phyloP scores from a whole-genome alignment of 2,329 filamentous ascomycete genomes.

The Acephala macrosclerotiorum region DNA sequence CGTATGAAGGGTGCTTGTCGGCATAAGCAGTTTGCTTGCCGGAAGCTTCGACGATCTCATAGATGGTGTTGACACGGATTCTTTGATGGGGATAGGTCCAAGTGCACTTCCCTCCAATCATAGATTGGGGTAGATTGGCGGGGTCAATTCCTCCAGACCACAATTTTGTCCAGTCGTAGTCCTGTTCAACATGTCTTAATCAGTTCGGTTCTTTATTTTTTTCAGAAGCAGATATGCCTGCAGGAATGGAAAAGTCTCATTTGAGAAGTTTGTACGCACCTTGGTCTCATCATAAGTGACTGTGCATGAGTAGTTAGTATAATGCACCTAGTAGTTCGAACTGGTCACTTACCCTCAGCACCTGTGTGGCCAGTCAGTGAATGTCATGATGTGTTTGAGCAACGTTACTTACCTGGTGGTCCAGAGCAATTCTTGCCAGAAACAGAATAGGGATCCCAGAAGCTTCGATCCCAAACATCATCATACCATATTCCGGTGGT shows the following conservation, averaged over 20 bases:
- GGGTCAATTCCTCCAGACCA: conserved; percentile 23
- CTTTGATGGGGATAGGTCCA: conserved; percentile 40
- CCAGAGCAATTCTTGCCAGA: conserved; percentile 36
- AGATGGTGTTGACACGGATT: conserved; percentile 43
- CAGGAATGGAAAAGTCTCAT: too few species aligned
- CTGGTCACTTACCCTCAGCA: conserved; percentile 35
- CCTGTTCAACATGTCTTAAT: background rate
- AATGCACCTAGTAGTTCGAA: background rate
- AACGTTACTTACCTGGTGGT: conserved; percentile 25
- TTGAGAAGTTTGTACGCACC: too few species aligned
- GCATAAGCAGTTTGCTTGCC: conserved; percentile 42
- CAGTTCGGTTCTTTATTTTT: conserved; percentile 1
- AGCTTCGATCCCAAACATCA: conserved; percentile 39
- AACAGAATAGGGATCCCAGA: conserved; percentile 30
- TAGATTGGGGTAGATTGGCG: conserved; percentile 19
- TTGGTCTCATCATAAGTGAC: conserved; percentile 39
- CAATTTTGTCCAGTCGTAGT: conserved; percentile 33
- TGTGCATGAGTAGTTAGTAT: conserved; percentile 14
- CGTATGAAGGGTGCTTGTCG: conserved; percentile 45
- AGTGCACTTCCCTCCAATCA: conserved; percentile 34
- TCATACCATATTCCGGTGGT: conserved; percentile 29
- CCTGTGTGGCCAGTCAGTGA: background rate
- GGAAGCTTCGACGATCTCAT: conserved; percentile 37
- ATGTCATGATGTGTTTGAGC: too few species aligned
- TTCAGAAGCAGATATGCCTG: too few species aligned